These are phyloP conservation scores for Aspergillus sergii DNA, from an alignment of 2,329 filamentous ascomycete genomes.

Conservation along the genomic window DNA sequence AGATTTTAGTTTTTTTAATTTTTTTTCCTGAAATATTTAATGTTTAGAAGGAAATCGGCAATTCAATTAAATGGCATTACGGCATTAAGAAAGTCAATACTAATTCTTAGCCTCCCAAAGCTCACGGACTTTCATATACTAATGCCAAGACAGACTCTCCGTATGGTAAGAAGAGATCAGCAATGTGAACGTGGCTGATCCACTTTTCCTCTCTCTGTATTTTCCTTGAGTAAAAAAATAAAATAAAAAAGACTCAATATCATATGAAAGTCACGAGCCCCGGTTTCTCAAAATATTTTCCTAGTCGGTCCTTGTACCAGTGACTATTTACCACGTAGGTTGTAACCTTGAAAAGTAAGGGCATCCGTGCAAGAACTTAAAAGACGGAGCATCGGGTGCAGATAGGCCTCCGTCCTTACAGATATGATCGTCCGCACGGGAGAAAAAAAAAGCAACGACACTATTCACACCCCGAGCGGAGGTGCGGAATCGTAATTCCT, in stretches of 20 bases:
- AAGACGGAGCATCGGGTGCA: not conserved
- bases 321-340: not conserved
- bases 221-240: not conserved
- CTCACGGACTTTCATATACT: constrained; percentile 4
- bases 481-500: not conserved
- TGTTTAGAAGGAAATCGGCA: not conserved
- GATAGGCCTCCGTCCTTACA: not conserved
- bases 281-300: not conserved
- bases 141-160: constrained; percentile 2
- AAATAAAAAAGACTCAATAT: not conserved
- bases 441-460: not conserved
- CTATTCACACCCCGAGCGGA: not conserved
- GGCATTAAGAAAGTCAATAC: not conserved
- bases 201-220: constrained; percentile 5
- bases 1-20: not conserved
- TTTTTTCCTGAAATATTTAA: too few relatives aligned
- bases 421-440: constrained; percentile 1
- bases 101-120: not conserved
- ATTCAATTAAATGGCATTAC: not conserved
- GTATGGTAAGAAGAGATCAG: constrained; percentile 6
- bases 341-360: not conserved
- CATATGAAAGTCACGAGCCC: constrained; percentile 3
- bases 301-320: not conserved
- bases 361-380: not conserved
- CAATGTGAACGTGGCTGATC: constrained; percentile 12